These are phyloP conservation scores for Tremellales sp. DNA, from an alignment of 1,284 basidiomycete species.

Conservation along the genomic window DNA sequence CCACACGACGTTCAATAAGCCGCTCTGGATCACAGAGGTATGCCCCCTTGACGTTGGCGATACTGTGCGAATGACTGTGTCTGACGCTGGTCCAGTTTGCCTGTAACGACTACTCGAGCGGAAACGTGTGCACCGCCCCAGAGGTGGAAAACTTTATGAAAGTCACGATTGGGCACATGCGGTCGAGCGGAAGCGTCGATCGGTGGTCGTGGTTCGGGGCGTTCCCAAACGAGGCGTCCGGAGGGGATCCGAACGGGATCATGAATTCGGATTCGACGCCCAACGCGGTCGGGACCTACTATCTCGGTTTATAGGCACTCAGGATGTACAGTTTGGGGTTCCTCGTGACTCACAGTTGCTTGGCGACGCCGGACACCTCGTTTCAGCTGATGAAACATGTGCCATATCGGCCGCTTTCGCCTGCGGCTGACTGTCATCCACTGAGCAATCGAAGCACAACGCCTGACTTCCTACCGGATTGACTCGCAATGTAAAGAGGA, in stretches of 20 bases:
- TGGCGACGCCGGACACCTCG: too few species aligned
- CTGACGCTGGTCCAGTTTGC: conserved; percentile 9
- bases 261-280: conserved; percentile 21
- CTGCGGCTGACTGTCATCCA: too few species aligned
- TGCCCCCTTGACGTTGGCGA: not conserved
- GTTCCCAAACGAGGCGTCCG: conserved; percentile 13
- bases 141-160: conserved; percentile 31
- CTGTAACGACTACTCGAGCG: conserved; percentile 21
- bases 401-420: too few species aligned
- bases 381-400: too few species aligned
- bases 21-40: conserved; percentile 37
- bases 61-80: not conserved
- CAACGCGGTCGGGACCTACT: not conserved
- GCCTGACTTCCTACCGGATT: too few species aligned
- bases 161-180: conserved; percentile 23
- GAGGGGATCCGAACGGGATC: conserved; percentile 21
- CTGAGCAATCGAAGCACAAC: too few species aligned
- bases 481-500: too few species aligned
- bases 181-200: conserved; percentile 13
- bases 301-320: too few species aligned
- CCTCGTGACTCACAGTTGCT: too few species aligned
- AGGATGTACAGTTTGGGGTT: too few species aligned
- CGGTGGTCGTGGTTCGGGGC: conserved; percentile 39
- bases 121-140: conserved; percentile 20
- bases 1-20: conserved; percentile 20